These are phyloP conservation scores for Candida tetrigidarum DNA, from an alignment of 1,139 yeast species.

Conservation along the genomic window DNA sequence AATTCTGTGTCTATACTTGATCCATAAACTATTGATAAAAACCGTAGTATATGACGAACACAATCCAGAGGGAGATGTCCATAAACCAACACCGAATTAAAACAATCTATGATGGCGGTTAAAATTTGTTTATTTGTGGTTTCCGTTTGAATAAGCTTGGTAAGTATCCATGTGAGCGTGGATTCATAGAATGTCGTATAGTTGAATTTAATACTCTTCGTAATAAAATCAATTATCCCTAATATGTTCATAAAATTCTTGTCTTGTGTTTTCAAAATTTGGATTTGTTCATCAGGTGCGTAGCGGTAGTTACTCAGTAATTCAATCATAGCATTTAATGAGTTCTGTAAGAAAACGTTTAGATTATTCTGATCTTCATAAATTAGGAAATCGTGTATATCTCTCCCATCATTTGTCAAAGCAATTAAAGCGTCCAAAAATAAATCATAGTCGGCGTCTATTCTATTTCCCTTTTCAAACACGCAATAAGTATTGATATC, in stretches of 20 bases:
- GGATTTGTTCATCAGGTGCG: slow-evolving; percentile 11
- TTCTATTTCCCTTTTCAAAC: slow-evolving; percentile 16
- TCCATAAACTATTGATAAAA: slow-evolving; percentile 47
- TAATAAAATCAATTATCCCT: slow-evolving; percentile 39
- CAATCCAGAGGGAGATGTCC: slow-evolving; percentile 51
- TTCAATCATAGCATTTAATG: slow-evolving; percentile 20
- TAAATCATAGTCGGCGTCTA: slow-evolving; percentile 58
- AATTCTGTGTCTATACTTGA: slow-evolving; percentile 39
- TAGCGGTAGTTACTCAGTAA: slow-evolving; percentile 15
- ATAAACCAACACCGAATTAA: slow-evolving; percentile 50
- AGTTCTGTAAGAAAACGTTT: slow-evolving; percentile 25
- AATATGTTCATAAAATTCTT: slow-evolving; percentile 19
- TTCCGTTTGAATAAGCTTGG: slow-evolving; percentile 40
- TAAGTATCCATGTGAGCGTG: slow-evolving; percentile 38
- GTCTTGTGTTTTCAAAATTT: slow-evolving; percentile 16
- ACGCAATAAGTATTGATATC: slow-evolving; percentile 56
- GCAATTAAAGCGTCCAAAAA: slow-evolving; percentile 55
- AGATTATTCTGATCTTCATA: slow-evolving; percentile 49
- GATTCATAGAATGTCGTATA: slow-evolving; percentile 47
- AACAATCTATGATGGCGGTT: slow-evolving; percentile 43
- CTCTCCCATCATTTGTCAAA: slow-evolving; percentile 65
- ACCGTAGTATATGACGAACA: slow-evolving; percentile 42
- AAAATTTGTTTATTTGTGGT: slow-evolving; percentile 48
- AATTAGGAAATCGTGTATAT: slow-evolving; percentile 60
- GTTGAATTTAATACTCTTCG: slow-evolving; percentile 53